Conservation (phyloP, 495 filamentous ascomycete species). For the Lasiosphaeriaceae sp. region DNA sequence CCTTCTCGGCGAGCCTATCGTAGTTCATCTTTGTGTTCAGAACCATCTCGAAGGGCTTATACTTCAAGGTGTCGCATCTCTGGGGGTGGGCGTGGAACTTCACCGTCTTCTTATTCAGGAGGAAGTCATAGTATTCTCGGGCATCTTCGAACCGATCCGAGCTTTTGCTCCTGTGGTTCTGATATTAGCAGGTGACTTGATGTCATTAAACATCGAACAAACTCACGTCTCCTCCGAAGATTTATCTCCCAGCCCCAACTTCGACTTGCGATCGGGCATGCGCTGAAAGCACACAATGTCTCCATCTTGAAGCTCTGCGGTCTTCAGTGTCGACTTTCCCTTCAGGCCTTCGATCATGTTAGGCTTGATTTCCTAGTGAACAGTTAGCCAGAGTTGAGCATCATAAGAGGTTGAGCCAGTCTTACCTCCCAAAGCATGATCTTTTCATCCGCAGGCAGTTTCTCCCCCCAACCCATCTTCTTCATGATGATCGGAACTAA, state of each 20-base stretch:
- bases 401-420: background rate
- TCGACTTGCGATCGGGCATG: conserved; percentile 44
- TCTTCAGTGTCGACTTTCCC: conserved; percentile 77
- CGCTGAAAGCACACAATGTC: conserved; percentile 95
- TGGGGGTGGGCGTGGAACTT: conserved; percentile 58
- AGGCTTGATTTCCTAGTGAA: conserved; percentile 82
- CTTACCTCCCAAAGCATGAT: conserved; percentile 71
- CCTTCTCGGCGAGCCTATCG: conserved; percentile 81
- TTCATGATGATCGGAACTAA: conserved; percentile 74
- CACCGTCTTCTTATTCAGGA: conserved; percentile 76
- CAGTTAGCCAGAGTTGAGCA: conserved; percentile 17
- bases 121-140: conserved; percentile 84
- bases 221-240: conserved; percentile 30
- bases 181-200: conserved; percentile 27
- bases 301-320: conserved; percentile 93
- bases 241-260: conserved; percentile 25
- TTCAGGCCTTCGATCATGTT: conserved; percentile 96
- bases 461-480: conserved; percentile 81
- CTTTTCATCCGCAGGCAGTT: conserved; percentile 45
- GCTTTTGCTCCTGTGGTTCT: conserved; percentile 15
- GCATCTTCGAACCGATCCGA: conserved; percentile 59
- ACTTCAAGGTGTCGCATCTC: conserved; percentile 41
- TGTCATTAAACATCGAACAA: conserved; percentile 30
- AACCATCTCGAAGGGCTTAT: conserved; percentile 62
- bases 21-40: conserved; percentile 87